Conservation (phyloP, 2,329 filamentous ascomycete species). For the Penicillium sp. region DNA sequence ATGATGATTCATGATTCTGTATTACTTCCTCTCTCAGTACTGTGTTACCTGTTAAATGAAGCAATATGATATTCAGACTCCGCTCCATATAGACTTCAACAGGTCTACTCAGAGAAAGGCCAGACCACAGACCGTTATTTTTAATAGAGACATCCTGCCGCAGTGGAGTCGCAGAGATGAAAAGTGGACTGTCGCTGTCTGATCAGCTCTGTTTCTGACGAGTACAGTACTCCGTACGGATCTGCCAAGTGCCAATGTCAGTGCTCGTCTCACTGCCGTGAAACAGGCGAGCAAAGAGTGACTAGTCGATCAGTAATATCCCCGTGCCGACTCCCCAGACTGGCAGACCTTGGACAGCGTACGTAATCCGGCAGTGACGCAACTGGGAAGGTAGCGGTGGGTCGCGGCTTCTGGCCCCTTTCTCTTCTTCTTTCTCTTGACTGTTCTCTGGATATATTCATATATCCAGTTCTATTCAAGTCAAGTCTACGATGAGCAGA, state of each 20-base stretch:
- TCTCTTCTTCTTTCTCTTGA: not conserved
- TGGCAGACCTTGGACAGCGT: not conserved
- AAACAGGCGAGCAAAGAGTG: not conserved
- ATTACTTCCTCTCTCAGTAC: too few relatives aligned
- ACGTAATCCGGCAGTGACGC: not conserved
- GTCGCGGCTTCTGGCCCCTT: not conserved
- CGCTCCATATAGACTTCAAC: too few relatives aligned
- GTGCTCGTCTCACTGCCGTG: too few relatives aligned
- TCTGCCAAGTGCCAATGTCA: not conserved
- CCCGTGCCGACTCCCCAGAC: not conserved
- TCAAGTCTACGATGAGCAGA: too few relatives aligned
- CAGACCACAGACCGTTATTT: not conserved
- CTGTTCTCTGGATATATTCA: not conserved
- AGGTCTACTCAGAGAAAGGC: not conserved
- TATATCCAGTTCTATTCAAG: not conserved
- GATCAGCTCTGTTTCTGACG: not conserved
- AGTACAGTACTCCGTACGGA: not conserved
- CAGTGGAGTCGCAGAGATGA: conserved; percentile 12
- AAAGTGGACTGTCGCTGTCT: conserved; percentile 4
- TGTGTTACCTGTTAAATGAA: too few relatives aligned
- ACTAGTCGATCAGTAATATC: not conserved
- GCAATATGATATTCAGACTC: too few relatives aligned
- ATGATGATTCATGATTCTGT: too few relatives aligned
- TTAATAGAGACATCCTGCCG: not conserved
- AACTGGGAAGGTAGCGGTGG: too few relatives aligned